Percentiles rank a stretch among this genome's conserved stretches.
Evolutionary conservation across 192 early-diverging fungal genomes (phyloP).

Genomic region (Phlyctochytrium arcticum): DNA sequence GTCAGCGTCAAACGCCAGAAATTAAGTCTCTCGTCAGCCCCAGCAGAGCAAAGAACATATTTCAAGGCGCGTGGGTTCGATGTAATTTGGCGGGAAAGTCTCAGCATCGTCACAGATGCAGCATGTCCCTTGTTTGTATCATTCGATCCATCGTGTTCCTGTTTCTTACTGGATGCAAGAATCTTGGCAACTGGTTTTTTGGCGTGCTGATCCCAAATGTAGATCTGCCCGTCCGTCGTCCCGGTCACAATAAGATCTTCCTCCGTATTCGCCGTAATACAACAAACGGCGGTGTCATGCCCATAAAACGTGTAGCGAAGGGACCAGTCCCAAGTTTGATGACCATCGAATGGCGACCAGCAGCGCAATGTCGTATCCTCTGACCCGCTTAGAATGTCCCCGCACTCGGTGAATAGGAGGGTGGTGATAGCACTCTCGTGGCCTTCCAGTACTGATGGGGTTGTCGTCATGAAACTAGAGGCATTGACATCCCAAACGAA

Average conservation of each 20-base stretch:
- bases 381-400: background rate
- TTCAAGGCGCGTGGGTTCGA: background rate
- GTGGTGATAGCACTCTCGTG: constrained; percentile 1
- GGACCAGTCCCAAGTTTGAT: background rate
- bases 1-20: constrained; percentile 7
- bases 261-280: background rate
- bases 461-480: no score
- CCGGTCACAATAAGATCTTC: constrained; percentile 6
- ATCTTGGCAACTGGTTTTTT: constrained; percentile 4
- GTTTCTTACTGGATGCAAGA: background rate
- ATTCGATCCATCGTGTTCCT: no score
- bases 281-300: background rate
- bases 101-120: no score
- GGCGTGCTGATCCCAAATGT: constrained; percentile 6
- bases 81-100: no score
- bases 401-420: background rate
- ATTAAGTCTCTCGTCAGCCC: background rate
- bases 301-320: background rate
- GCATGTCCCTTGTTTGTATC: no score
- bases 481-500: no score
- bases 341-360: background rate
- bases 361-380: constrained; percentile 10
- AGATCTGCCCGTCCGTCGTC: constrained; percentile 2
- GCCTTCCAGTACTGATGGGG: background rate
- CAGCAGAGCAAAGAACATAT: constrained; percentile 12